Evolutionary conservation across 306 rosid species (phyloP).

Genomic region (Sesbania bispinosa): DNA sequence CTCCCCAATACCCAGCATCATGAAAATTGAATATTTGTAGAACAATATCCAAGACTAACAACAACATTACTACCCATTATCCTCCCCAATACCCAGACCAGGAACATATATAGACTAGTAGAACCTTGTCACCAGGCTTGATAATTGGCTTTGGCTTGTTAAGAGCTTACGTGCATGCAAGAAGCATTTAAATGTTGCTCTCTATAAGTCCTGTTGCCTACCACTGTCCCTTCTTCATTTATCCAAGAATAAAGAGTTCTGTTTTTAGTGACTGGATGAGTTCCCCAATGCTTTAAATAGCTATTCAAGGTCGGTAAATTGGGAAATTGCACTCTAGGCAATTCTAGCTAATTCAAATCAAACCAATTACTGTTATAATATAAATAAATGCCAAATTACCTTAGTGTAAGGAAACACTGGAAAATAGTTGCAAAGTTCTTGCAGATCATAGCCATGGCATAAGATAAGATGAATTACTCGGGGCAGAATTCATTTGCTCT

Average conservation of each 20-base stretch:
- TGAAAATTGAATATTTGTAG: neutral
- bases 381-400: slow-evolving; percentile 39
- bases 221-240: slow-evolving; percentile 65
- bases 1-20: neutral
- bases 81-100: slow-evolving; percentile 46
- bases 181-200: slow-evolving; percentile 72
- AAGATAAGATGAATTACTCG: slow-evolving; percentile 88
- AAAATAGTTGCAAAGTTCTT: slow-evolving; percentile 71
- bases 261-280: slow-evolving; percentile 54
- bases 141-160: slow-evolving; percentile 64
- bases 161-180: slow-evolving; percentile 73
- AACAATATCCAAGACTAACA: neutral
- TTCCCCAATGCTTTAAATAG: slow-evolving; percentile 78
- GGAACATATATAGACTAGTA: slow-evolving; percentile 80
- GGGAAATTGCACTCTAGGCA: slow-evolving; percentile 62
- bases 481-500: too few relatives aligned
- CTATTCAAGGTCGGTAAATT: slow-evolving; percentile 61
- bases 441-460: slow-evolving; percentile 77
- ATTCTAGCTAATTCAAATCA: slow-evolving; percentile 43
- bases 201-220: slow-evolving; percentile 53
- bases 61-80: neutral
- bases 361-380: neutral
- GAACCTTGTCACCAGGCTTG: slow-evolving; percentile 79
- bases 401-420: slow-evolving; percentile 72
- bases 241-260: slow-evolving; percentile 75